Evolutionary conservation across 2,329 filamentous ascomycete genomes (phyloP).

Genomic region (Pyrenochaeta sp.): DNA sequence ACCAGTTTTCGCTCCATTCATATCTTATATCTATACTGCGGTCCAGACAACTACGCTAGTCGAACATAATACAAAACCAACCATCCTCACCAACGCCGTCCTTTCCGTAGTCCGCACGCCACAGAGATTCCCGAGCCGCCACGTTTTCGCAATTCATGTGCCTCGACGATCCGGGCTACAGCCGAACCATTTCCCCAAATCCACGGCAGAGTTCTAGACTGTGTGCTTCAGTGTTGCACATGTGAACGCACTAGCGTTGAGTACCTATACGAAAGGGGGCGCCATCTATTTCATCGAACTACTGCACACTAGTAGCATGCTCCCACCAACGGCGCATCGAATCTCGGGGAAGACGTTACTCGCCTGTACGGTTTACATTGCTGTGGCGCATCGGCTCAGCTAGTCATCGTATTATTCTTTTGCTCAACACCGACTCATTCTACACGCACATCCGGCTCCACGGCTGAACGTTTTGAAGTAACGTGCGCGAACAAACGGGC

Average conservation of each 20-base stretch:
- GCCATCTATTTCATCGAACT: background rate
- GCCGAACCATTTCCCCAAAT: background rate
- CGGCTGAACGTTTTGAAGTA: too few relatives aligned
- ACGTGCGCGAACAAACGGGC: background rate
- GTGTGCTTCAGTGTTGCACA: background rate
- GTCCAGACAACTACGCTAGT: background rate
- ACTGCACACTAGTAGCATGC: slow-evolving; percentile 2
- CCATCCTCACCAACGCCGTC: too few relatives aligned
- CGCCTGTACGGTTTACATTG: slow-evolving; percentile 1
- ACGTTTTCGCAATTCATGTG: background rate
- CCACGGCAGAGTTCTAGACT: slow-evolving; percentile 7
- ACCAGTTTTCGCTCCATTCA: slow-evolving; percentile 1
- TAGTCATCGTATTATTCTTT: background rate
- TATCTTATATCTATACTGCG: background rate
- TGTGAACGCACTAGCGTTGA: slow-evolving; percentile 3
- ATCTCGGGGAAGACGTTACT: slow-evolving; percentile 2
- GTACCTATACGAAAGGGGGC: slow-evolving; percentile 11
- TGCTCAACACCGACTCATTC: too few relatives aligned
- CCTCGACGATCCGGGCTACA: background rate
- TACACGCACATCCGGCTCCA: background rate
- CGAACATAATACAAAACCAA: background rate
- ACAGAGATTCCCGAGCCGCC: background rate
- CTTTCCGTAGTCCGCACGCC: too few relatives aligned
- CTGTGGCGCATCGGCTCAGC: slow-evolving; percentile 1
- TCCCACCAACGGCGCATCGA: background rate